These are phyloP conservation scores for Coemansia sp. DNA, from an alignment of 192 early-diverging fungal species.

Conservation along the genomic window DNA sequence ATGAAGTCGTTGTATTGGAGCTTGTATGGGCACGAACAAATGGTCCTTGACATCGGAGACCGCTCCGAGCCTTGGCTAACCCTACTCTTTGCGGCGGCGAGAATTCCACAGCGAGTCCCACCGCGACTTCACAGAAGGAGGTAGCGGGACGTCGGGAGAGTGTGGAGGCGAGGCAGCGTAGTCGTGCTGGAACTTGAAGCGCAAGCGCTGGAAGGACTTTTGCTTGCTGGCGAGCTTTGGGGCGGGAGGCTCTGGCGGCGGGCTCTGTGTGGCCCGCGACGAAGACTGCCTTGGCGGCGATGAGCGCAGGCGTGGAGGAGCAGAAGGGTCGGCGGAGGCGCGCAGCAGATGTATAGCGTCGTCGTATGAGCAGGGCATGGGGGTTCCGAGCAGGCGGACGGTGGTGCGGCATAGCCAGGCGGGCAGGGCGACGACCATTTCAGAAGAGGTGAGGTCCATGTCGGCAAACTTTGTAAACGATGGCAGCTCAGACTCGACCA, in stretches of 20 bases:
- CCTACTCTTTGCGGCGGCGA: constrained; percentile 46
- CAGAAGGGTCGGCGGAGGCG: neutral
- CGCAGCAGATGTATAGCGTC: neutral
- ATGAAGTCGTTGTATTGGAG: too few species aligned
- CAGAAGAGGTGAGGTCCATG: constrained; percentile 48
- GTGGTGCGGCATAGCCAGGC: constrained; percentile 56
- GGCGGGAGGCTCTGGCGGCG: constrained; percentile 4
- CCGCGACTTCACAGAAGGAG: constrained; percentile 25
- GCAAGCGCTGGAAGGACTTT: constrained; percentile 48
- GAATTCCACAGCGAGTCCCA: constrained; percentile 49
- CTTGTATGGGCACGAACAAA: too few species aligned
- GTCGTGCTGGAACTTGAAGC: constrained; percentile 33
- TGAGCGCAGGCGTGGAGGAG: neutral
- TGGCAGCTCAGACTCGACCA: constrained; percentile 42
- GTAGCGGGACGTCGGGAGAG: neutral
- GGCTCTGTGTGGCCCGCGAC: neutral
- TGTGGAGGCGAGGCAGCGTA: neutral
- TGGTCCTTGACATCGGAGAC: too few species aligned
- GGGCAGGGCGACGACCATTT: constrained; percentile 33
- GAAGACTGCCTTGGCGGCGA: neutral
- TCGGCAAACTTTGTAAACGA: constrained; percentile 50
- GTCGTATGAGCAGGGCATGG: constrained; percentile 33
- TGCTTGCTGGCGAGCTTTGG: constrained; percentile 24
- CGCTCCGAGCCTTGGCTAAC: too few species aligned
- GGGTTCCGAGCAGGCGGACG: constrained; percentile 37